Evolutionary conservation across 306 rosid species (phyloP), one percentile per base, ranked within the genome.

Genomic region (Coriaria nepalensis): DNA sequence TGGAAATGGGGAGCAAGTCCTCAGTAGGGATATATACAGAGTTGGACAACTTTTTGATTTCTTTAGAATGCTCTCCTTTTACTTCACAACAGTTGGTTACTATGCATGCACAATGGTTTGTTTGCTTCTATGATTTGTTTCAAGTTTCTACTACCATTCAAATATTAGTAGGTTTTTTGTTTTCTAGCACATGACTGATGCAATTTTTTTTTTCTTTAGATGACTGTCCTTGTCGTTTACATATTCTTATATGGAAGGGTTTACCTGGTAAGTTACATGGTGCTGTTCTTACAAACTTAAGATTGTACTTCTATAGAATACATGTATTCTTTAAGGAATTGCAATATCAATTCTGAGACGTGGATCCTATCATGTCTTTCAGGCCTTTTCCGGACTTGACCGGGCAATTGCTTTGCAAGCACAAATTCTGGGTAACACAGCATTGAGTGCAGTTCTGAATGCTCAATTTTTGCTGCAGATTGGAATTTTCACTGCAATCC

Each of bases 1-100:
- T 56, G 97, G 97, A 52, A 88, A 88, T 43, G 97, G 97, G 43
- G 97, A 88, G 74, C 97, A 88, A 64, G 87, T 84, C 68, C 97
- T 88, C 53, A 81, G 97, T 66, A 93, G 97, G 13, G 97, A 88
- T 60, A 83, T 88, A 47, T 88, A 88, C 70, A 76, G 97, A 71
- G 95, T 88, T 4, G 97, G 97, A 53, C 97, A 84, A 61, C 93
- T 70, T 41, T 77, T 88, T 79, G 97, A 88, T 77, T 88, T 84
- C 73, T 88, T 88, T 76, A 76, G 97, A 61, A 88, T 81, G 97
- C 63, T 88, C 80, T 84, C 97, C 32, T 88, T 88, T 61, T 88
- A 78, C 76, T 81, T 69, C 60, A 66, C 97, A 67, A 84, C 97
- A 6, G 90, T 88, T 47, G 95, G 97, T 66, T 84, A 55, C 80